phyloP scores from a whole-genome alignment of 345 rosid species.

The Gossypium stocksii region DNA sequence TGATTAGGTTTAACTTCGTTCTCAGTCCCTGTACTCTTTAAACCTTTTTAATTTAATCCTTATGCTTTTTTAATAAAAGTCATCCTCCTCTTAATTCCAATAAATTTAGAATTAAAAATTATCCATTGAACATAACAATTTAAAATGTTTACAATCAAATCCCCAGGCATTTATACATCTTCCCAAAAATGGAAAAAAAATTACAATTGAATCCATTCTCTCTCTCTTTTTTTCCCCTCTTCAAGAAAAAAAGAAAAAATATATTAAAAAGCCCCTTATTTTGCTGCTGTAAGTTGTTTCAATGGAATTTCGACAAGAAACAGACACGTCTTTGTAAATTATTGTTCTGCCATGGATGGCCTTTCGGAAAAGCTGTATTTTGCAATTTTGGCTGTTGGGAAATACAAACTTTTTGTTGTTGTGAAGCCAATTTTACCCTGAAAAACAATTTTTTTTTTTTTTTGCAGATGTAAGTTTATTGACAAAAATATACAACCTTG shows the following conservation, averaged over 20 bases:
- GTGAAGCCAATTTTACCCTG: not conserved
- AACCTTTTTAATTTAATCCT: not conserved
- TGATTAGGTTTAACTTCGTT: not conserved
- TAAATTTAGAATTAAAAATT: too few relatives aligned
- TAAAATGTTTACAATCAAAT: too few relatives aligned
- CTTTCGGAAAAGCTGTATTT: not conserved
- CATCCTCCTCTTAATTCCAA: too few relatives aligned
- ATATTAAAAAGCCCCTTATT: too few relatives aligned
- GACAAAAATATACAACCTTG: slow-evolving; percentile 4
- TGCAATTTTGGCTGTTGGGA: not conserved
- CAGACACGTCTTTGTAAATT: not conserved
- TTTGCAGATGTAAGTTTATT: not conserved
- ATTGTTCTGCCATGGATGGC: not conserved
- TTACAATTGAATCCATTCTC: too few relatives aligned
- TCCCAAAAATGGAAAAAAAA: too few relatives aligned
- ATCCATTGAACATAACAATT: too few relatives aligned
- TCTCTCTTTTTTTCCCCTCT: too few relatives aligned
- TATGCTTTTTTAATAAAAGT: too few relatives aligned
- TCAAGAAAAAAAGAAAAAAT: too few relatives aligned
- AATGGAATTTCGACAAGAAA: not conserved
- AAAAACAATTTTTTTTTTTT: not conserved
- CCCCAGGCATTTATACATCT: too few relatives aligned
- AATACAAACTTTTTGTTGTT: not conserved
- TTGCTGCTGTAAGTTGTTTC: not conserved
- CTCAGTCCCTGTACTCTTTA: not conserved